Percentiles rank a stretch among this genome's conserved stretches.
phyloP scores from a whole-genome alignment of 2,329 filamentous ascomycete species.

The Cercospora janseana region DNA sequence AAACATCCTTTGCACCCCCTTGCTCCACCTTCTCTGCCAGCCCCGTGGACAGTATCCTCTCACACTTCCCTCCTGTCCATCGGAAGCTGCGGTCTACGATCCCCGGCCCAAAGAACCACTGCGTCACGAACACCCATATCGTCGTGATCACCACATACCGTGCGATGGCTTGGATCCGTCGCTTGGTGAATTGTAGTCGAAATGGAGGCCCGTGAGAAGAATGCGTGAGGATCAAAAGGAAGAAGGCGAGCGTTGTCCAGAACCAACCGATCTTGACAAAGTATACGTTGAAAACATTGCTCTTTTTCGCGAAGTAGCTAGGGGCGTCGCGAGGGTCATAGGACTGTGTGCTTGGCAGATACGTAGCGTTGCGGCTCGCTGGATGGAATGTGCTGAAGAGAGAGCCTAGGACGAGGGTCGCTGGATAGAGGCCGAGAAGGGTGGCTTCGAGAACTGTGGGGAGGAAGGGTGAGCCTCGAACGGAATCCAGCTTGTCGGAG shows the following conservation, averaged over 20 bases:
- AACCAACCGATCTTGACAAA: conserved; percentile 97
- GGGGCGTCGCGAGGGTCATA: conserved; percentile 61
- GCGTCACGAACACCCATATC: conserved; percentile 84
- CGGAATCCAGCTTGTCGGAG: conserved; percentile 17
- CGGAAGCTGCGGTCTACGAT: conserved; percentile 87
- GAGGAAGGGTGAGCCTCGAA: conserved; percentile 56
- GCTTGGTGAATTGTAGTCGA: conserved; percentile 42
- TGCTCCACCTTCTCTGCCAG: conserved; percentile 46
- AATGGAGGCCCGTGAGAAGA: conserved; percentile 52
- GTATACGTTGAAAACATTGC: conserved; percentile 85
- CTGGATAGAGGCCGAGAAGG: conserved; percentile 70
- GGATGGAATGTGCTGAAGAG: conserved; percentile 78
- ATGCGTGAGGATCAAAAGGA: conserved; percentile 67
- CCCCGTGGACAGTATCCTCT: conserved; percentile 50
- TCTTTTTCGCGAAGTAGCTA: conserved; percentile 90
- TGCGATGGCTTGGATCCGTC: conserved; percentile 58
- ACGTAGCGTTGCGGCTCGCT: conserved; percentile 63
- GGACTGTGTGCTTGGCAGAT: conserved; percentile 62
- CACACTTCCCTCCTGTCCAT: conserved; percentile 84
- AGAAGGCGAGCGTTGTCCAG: conserved; percentile 78
- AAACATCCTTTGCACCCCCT: conserved; percentile 48
- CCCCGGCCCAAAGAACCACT: conserved; percentile 93
- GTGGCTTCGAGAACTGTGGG: conserved; percentile 67
- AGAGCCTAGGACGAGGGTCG: conserved; percentile 75
- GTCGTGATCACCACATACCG: conserved; percentile 71